Conservation (phyloP, 345 rosid genomes). For the Conringia planisiliqua region DNA sequence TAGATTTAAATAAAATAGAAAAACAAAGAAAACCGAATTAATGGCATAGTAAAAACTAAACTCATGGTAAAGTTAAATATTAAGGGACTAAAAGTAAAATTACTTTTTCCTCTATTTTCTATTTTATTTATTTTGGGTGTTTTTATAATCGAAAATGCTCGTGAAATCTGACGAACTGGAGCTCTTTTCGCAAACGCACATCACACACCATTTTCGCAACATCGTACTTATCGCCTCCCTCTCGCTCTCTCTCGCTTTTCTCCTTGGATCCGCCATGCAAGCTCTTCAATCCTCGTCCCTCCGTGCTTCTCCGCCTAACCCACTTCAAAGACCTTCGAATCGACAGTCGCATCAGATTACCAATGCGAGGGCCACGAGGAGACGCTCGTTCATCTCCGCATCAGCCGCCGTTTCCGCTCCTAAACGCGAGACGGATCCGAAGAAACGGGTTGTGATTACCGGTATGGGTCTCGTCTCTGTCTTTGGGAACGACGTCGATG, state of each 20-base stretch:
- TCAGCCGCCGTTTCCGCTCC: constrained; percentile 62
- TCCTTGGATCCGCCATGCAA: constrained; percentile 51
- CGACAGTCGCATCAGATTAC: constrained; percentile 28
- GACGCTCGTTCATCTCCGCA: constrained; percentile 46
- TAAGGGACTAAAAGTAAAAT: background rate
- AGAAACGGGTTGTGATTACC: constrained; percentile 90
- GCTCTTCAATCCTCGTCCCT: constrained; percentile 64
- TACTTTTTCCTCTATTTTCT: background rate
- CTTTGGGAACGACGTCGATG: constrained; percentile 86
- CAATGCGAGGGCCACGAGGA: constrained; percentile 36
- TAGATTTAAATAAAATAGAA: too few relatives aligned
- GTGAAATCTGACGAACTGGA: constrained; percentile 17
- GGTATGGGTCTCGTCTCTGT: constrained; percentile 98
- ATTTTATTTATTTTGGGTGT: background rate
- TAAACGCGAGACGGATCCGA: constrained; percentile 91
- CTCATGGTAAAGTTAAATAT: too few relatives aligned
- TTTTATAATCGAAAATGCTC: background rate
- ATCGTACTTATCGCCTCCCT: constrained; percentile 37
- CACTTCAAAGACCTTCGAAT: constrained; percentile 39
- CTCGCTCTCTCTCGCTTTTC: background rate
- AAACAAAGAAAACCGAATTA: too few relatives aligned
- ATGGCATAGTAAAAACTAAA: too few relatives aligned
- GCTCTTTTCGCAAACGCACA: constrained; percentile 13
- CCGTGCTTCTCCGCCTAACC: constrained; percentile 52
- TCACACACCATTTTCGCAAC: constrained; percentile 31